These are phyloP conservation scores for Amoebophrya sp. DNA, from an alignment of 169 alveolate species.

Conservation along the genomic window DNA sequence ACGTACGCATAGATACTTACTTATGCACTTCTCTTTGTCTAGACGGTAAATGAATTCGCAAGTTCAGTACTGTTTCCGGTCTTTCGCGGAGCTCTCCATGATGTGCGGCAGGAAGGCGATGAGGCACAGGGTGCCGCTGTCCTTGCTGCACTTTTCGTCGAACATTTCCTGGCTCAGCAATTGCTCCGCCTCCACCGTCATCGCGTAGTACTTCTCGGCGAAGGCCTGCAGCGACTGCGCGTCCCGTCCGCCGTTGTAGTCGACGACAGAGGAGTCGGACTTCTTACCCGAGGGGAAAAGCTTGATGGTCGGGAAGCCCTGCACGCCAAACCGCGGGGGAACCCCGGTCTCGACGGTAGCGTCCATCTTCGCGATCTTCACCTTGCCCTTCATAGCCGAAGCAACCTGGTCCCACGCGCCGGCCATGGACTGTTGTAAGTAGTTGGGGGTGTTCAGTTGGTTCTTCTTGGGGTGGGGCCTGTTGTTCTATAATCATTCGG, in stretches of 20 bases:
- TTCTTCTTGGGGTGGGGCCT: neutral
- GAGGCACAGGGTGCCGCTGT: conserved; percentile 51
- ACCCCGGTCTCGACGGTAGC: conserved; percentile 48
- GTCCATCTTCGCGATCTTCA: conserved; percentile 63
- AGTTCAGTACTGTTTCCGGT: conserved; percentile 48
- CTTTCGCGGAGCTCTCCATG: conserved; percentile 55
- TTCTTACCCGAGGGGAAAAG: conserved; percentile 55
- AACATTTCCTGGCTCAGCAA: conserved; percentile 29
- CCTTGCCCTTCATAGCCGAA: conserved; percentile 53
- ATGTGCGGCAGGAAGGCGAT: conserved; percentile 73
- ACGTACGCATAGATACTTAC: too few relatives aligned
- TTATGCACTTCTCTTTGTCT: too few relatives aligned
- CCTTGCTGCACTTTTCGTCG: conserved; percentile 45
- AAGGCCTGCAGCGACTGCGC: conserved; percentile 54
- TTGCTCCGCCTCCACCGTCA: conserved; percentile 23
- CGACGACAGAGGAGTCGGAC: conserved; percentile 43
- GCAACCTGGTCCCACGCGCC: conserved; percentile 78
- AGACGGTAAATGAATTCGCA: too few relatives aligned
- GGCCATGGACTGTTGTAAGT: conserved; percentile 41
- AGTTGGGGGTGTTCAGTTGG: neutral
- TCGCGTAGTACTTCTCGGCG: conserved; percentile 38
- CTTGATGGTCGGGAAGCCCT: conserved; percentile 40
- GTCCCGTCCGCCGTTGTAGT: conserved; percentile 57
- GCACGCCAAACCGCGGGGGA: conserved; percentile 36
- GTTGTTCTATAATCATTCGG: too few relatives aligned